Percentiles rank a stretch among this genome's conserved stretches.
phyloP scores from a whole-genome alignment of 2,329 filamentous ascomycete genomes.

The Aspergillus quadricinctus region DNA sequence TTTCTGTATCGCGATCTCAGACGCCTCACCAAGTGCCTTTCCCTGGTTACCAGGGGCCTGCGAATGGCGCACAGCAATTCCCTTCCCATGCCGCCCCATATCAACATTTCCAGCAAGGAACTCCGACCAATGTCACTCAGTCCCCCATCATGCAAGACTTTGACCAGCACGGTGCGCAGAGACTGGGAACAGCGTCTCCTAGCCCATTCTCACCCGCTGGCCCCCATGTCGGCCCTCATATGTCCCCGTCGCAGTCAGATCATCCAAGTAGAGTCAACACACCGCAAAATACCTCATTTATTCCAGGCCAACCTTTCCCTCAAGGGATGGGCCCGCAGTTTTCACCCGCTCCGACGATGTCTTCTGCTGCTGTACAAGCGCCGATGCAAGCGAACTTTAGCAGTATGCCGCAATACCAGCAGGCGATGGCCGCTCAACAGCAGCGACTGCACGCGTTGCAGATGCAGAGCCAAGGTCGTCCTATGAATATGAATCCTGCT shows the following conservation, averaged over 20 bases:
- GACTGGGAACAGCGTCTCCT: conserved; percentile 87
- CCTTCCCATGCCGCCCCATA: conserved; percentile 63
- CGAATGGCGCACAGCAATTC: conserved; percentile 59
- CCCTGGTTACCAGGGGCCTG: conserved; percentile 63
- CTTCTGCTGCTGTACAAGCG: conserved; percentile 35
- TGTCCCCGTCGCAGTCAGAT: conserved; percentile 73
- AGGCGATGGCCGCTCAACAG: conserved; percentile 67
- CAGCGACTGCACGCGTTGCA: conserved; percentile 73
- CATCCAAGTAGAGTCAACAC: conserved; percentile 63
- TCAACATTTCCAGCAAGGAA: conserved; percentile 75
- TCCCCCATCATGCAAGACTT: conserved; percentile 85
- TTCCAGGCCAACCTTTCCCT: conserved; percentile 47
- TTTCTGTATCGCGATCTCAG: conserved; percentile 82
- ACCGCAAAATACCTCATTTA: conserved; percentile 68
- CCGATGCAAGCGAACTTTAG: conserved; percentile 48
- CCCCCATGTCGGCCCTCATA: conserved; percentile 66
- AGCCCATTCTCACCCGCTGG: conserved; percentile 80
- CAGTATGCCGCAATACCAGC: conserved; percentile 49
- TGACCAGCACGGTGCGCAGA: conserved; percentile 62
- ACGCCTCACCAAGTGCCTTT: conserved; percentile 79
- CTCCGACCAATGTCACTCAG: conserved; percentile 78
- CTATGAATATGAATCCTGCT: conserved; percentile 45
- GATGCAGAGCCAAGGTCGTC: conserved; percentile 70
- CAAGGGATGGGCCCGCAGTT: conserved; percentile 42
- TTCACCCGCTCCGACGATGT: conserved; percentile 36